Conservation (phyloP, 495 filamentous ascomycete species). For the Talaromyces trachyspermus region DNA sequence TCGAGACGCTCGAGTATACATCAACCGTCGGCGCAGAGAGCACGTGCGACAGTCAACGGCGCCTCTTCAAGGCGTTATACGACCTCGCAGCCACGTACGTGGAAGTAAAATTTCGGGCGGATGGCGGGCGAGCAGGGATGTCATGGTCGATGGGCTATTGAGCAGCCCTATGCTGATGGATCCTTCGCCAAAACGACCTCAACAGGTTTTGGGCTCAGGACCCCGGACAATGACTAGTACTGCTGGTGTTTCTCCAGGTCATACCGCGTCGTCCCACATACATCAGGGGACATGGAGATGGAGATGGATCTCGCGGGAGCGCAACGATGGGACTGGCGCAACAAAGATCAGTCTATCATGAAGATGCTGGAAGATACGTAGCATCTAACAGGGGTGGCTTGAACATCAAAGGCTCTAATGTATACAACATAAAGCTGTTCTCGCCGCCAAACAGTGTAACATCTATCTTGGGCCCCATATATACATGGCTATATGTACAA, state of each 20-base stretch:
- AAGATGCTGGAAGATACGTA: background rate
- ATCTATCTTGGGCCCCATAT: too few species aligned
- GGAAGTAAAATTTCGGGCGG: slow-evolving; percentile 9
- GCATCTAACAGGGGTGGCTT: background rate
- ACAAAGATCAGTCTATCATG: background rate
- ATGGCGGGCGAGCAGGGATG: background rate
- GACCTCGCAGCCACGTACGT: slow-evolving; percentile 12
- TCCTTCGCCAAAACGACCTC: background rate
- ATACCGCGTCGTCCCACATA: slow-evolving; percentile 3
- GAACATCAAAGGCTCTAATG: too few species aligned
- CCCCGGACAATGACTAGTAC: background rate
- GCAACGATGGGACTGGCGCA: slow-evolving; percentile 11
- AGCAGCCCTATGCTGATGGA: too few species aligned
- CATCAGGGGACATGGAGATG: slow-evolving; percentile 8
- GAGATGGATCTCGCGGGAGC: slow-evolving; percentile 12
- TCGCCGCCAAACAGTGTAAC: too few species aligned
- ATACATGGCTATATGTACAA: too few species aligned
- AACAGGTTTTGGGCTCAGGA: background rate
- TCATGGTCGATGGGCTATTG: background rate
- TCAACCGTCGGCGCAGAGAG: background rate
- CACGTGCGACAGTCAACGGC: slow-evolving; percentile 1
- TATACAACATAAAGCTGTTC: too few species aligned
- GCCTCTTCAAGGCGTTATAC: slow-evolving; percentile 12
- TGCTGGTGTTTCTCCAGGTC: background rate
- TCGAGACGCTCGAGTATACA: slow-evolving; percentile 11